phyloP scores from a whole-genome alignment of 495 filamentous ascomycete species.

The Penicillium flavigenum region DNA sequence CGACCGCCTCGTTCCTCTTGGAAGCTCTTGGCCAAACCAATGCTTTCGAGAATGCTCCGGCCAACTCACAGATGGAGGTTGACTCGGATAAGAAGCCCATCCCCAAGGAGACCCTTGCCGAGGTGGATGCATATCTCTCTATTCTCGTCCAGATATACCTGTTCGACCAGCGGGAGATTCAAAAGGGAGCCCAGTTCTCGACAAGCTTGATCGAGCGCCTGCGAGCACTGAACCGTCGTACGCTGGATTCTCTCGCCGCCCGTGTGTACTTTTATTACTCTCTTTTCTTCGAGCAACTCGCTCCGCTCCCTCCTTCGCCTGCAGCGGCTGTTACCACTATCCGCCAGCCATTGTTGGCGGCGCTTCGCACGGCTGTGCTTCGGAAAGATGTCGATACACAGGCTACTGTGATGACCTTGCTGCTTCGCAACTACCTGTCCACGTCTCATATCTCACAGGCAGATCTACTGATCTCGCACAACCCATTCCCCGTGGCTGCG shows the following conservation, averaged over 20 bases:
- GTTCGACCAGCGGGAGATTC: constrained; percentile 75
- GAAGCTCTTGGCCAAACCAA: constrained; percentile 62
- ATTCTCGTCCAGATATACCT: constrained; percentile 88
- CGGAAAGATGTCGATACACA: constrained; percentile 96
- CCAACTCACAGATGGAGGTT: constrained; percentile 71
- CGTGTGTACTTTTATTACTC: constrained; percentile 98
- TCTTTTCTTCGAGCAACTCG: constrained; percentile 86
- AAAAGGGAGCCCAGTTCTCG: constrained; percentile 82
- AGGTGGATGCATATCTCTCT: constrained; percentile 88
- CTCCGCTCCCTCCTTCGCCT: constrained; percentile 81
- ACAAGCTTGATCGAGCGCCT: constrained; percentile 75
- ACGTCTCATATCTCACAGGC: constrained; percentile 97
- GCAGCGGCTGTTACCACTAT: constrained; percentile 80
- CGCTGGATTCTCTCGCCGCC: constrained; percentile 87
- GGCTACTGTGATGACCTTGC: constrained; percentile 87
- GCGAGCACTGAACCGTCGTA: constrained; percentile 86
- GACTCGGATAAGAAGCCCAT: constrained; percentile 57
- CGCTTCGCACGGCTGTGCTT: constrained; percentile 87
- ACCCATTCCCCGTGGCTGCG: constrained; percentile 86
- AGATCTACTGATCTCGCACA: constrained; percentile 91
- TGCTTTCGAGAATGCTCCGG: constrained; percentile 55
- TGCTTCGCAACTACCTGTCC: constrained; percentile 92
- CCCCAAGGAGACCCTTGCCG: constrained; percentile 75
- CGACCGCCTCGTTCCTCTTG: constrained; percentile 67
- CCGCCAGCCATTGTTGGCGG: constrained; percentile 80